phyloP scores from a whole-genome alignment of 305 asterid species.

The Fraxinus platypoda region DNA sequence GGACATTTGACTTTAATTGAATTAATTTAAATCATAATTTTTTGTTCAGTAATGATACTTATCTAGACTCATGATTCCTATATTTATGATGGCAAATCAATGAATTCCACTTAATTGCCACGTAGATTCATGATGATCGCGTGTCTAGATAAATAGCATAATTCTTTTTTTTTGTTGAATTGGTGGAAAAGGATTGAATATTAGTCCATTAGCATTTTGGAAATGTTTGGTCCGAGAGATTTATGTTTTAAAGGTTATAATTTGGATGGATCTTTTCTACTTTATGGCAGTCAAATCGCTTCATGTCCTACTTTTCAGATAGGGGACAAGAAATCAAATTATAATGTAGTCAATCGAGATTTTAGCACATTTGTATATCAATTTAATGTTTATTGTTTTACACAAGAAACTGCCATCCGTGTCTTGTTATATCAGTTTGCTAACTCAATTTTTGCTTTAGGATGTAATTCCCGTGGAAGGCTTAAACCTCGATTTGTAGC shows the following conservation, averaged over 20 bases:
- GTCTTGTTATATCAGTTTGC: not conserved
- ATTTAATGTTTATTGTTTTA: not conserved
- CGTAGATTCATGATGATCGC: too few species aligned
- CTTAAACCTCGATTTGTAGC: conserved; percentile 5
- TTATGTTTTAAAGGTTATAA: not conserved
- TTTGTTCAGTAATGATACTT: too few species aligned
- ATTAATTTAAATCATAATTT: too few species aligned
- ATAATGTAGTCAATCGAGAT: not conserved
- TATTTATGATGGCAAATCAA: too few species aligned
- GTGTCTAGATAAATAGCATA: too few species aligned
- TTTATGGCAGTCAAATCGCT: not conserved
- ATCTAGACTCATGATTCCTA: too few species aligned
- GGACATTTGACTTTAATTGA: not conserved
- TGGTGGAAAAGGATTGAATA: not conserved
- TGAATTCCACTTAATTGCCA: too few species aligned
- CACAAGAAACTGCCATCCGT: not conserved
- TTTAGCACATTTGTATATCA: too few species aligned
- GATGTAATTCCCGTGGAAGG: conserved; percentile 32
- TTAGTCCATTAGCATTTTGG: not conserved
- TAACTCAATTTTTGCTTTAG: not conserved
- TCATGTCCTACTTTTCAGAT: not conserved
- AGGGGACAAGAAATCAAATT: not conserved
- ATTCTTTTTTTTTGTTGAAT: too few species aligned
- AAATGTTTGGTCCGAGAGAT: not conserved
- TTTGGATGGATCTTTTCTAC: not conserved